Evolutionary conservation across 2,329 filamentous ascomycete species (phyloP), one percentile per base, ranked within the genome.

Genomic region (Sporothrix brunneoviolacea): DNA sequence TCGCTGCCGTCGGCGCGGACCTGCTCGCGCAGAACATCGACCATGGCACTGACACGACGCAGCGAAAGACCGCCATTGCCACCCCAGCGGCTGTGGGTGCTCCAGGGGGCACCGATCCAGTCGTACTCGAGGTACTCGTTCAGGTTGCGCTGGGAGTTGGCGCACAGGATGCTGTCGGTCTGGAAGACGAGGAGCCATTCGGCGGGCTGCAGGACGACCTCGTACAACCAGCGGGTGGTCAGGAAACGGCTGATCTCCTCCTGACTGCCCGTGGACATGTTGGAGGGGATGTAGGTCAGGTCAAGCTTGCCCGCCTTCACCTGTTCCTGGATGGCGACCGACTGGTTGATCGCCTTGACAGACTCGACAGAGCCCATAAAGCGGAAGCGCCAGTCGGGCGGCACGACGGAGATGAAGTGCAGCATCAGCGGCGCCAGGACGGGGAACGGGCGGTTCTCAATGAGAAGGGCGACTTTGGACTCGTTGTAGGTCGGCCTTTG

Each of bases 121-220:
- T 77, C 72, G 61, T 72, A 77, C 15, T 70, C 68, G 43, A 77
- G 62, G 60, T 68, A 79, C 51, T 75, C 71, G 58, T 79, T 72
- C 27, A 77, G 59, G 51, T 65, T 70, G 49, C 64, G 64, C 45
- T 60, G 62, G 48, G 68, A 72, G 59, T 79, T 79, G 55, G 76
- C 74, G 59, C 77, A 80, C 37, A 79, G 62, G 53, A 79, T 76
- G 56, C 70, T 74, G 64, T 80, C 77, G 47, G 72, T 72, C 64
- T 75, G 73, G 63, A 79, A 80, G 19, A 78, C 61, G 21, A 80
- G 66, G 28, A 80, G 62, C 70, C 72, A 76, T 62, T 80, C 76
- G 12, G 74, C 74, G 0, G 73, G 70, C 42, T 66, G 64, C 24
- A 79, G 61, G 7, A 73, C 67, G 3, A 57, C 60, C 57, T 79